Base-by-base conservation (phyloP, 108 stramenopile species). In the Stephanodiscus minutulus region DNA sequence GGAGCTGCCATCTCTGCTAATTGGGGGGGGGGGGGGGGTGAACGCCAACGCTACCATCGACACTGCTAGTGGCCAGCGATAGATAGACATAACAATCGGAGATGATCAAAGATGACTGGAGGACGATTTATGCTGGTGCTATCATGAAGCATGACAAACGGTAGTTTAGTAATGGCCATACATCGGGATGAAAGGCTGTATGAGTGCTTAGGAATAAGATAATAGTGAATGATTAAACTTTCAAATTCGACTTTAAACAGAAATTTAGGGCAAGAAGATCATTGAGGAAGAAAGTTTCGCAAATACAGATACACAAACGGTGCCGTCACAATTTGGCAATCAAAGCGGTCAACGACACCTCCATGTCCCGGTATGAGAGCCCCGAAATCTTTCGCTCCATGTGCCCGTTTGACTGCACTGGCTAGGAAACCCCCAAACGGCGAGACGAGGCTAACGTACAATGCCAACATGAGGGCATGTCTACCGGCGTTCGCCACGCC, bases 351-450 rank as follows among this genome's bases (percentile, higher is more conserved):
- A n/a, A 94, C 91, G 27, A 98, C 82, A 62, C 98, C 98, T 4
- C 98, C 98, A 74, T 99, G 98, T 27, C 98, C 98, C 5, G 98
- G 98, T 49, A 99, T 97, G 58, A 97, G 68, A 6, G 84, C 79
- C 53, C 92, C 98, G 76, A 99, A 99, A 74, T 99, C 98, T 74
- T 99, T 99, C 62, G 96, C 80, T 12, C 90, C 93, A 70, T 98
- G 97, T 18, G 98, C 97, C 20, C 98, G 86, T 75, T 99, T 99
- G 20, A 99, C 95, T 22, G 98, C 98, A 35, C 86, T 88, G 0
- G 98, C 98, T 68, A 98, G 80, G 75, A 98, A 98, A 36, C 98
- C 98, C 29, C 98, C 98, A 77, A 99, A 99, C 49, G 98, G 98
- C 20, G 98, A 97, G 9, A 99, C 95, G 20, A 97, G 66, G 56